Evolutionary conservation across 176 grass and related monocot genomes (phyloP), one percentile per base, ranked within the genome.

Genomic region (Musa beccarii): DNA sequence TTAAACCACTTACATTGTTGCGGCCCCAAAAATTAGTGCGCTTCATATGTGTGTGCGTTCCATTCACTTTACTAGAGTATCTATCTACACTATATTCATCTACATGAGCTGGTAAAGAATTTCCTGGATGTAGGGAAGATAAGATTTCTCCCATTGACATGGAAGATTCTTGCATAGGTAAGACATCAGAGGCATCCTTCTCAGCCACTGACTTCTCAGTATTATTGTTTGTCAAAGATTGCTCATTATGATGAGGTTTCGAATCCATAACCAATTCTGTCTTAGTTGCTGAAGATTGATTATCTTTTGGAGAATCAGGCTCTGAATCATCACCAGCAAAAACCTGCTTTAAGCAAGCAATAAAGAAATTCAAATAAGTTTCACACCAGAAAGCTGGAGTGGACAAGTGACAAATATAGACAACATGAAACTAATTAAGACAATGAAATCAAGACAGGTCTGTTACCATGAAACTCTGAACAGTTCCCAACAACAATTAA

Each of bases 141-240:
- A 99, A 81, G 59, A 99, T 99, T 20, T 92, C 96, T 91, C 96
- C 96, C 91, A 99, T 94, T 59, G 89, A 99, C 67, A 99, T 75
- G 17, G 85, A 81, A 76, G 76, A 84, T 57, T 92, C 96, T 56
- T 82, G 77, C 71, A 55, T 80, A 69, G 79, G 73, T 20, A 80
- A 79, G 13, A 67, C 67, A 81, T 63, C 79, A 83, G 83, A 72
- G 61, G 78, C 23, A 78, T 81, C 84, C 51, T 85, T 92, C 61
- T 80, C 89, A 83, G 63, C 80, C 4, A 51, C 62, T 66, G 83
- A 69, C 76, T 69, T 87, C 65, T 89, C 81, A 66, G 24, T 68
- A 77, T 19, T 53, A 52, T 66, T 77, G 81, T 79, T 79, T 51
- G 66, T 26, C 49, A 73, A 79, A 13, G 71, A 81, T 77, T 84